Base-by-base conservation (phyloP, 805 yeast species). In the Blastobotrys terrestris region DNA sequence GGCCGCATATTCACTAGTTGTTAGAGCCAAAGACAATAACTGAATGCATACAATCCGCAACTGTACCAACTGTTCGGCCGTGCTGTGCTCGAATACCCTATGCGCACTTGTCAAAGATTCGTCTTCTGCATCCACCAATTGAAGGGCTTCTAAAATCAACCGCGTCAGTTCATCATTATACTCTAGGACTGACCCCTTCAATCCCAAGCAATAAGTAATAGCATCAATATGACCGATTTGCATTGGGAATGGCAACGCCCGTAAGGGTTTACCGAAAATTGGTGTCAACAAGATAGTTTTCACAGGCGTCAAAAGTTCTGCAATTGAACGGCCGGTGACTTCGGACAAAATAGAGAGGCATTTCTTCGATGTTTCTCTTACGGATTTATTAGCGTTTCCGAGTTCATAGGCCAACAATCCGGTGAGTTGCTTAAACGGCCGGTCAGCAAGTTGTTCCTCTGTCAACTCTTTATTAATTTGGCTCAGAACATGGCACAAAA, bases 171-270 rank as follows among this genome's bases (percentile, higher is more conserved):
- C 98, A 52, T 94, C 98, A 59, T 87, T 87, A 65, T 89, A 92
- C 7, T 84, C 84, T 58, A 92, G 72, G 60, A 92, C 90, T 0
- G 96, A 77, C 57, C 85, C 79, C 11, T 88, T 94, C 48, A 92
- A 73, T 1, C 85, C 81, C 53, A 94, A 72, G 64, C 97, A 92
- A 67, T 84, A 95, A 0, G 96, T 84, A n/a, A 94, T 87, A 1
- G 98, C 98, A 68, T 94, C 98, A 56, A 94, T 91, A 66, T 94
- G 91, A 39, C 99, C 99, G 53, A 94, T 94, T 70, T 95, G 99
- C 96, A 92, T 94, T 3, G 96, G 94, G 72, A 95, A 94, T 0
- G 99, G 99, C 56, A 94, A 75, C 0, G 99, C 99, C 57, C 99
- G 77, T 53, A 94, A 71, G 0, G 99, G 99, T 65, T 94, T 94